Evolutionary conservation across 768 basidiomycete species (phyloP), one percentile per base, ranked within the genome.

Genomic region (button mushroom (Agaricus bisporus)): DNA sequence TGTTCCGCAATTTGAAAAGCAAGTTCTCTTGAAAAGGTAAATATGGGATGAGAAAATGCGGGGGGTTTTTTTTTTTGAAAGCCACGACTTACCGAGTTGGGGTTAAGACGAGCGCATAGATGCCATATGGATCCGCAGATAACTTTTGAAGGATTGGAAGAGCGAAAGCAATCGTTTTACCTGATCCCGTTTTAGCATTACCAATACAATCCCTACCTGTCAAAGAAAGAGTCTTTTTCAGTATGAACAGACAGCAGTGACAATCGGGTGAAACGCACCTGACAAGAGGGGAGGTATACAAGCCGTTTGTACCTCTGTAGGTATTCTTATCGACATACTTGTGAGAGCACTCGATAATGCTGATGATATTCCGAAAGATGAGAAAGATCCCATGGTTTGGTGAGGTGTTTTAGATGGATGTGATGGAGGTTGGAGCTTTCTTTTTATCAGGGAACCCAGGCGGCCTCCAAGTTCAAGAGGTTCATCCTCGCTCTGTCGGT

Each of bases 1-100:
- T 99, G 97, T 58, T 98, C 95, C 1, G 94, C 81, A 47, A 99
- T 93, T 64, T 99, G 97, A 64, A 98, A 98, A 0, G 97, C 97
- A 17, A 99, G 76, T 64, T 99, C 97, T 59, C 95, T 98, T 60
- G 44, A 36, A 22, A 22, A 46, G n/a, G 3, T 45, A 22, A 26
- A 25, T 32, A n/a, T n/a, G n/a, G 11, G 26, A 41, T 15, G 45
- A 29, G 5, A 26, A 46, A 14, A 18, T 9, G 17, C n/a, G n/a
- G n/a, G n/a, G n/a, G n/a, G n/a, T n/a, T n/a, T n/a, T n/a, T n/a
- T n/a, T n/a, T n/a, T n/a, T n/a, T n/a, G n/a, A 6, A 11, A 36
- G 29, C 43, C 32, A 7, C 7, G 32, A 32, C 77, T 48, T 61
- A 95, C 95, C 95, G 80, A 8, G 97, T 98, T 2, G 97, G 97